A percentile compares a stretch with the other conserved stretches of the same genome.
Evolutionary conservation across 306 rosid genomes (phyloP).

Genomic region (Spatholobus suberectus): DNA sequence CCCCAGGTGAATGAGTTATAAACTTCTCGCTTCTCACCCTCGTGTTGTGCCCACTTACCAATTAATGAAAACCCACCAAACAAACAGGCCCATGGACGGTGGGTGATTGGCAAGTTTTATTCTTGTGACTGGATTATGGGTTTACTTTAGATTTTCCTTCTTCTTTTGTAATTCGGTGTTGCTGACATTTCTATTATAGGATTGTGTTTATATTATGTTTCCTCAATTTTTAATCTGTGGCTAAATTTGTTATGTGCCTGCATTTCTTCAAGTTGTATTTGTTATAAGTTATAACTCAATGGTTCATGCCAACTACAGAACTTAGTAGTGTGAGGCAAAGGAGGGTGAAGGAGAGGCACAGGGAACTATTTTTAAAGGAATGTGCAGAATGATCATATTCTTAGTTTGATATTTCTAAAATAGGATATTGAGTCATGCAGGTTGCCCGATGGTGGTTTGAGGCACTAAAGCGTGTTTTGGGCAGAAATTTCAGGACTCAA

Average conservation of each 20-base stretch:
- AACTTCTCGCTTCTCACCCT: not conserved
- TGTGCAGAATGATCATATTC: not conserved
- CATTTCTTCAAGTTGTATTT: slow-evolving; percentile 15
- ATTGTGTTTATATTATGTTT: not conserved
- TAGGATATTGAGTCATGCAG: not conserved
- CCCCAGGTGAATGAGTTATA: slow-evolving; percentile 37
- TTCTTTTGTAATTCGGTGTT: not conserved
- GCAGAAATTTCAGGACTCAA: not conserved
- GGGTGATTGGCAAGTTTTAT: slow-evolving; percentile 1
- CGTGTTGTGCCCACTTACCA: not conserved
- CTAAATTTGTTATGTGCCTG: not conserved
- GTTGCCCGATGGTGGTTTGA: not conserved
- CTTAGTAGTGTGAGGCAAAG: not conserved
- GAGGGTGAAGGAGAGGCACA: not conserved
- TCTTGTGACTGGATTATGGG: not conserved
- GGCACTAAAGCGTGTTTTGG: not conserved
- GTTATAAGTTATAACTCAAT: slow-evolving; percentile 1
- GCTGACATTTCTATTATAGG: not conserved
- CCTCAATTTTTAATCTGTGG: not conserved
- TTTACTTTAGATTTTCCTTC: not conserved
- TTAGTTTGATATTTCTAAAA: not conserved
- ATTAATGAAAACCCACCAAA: not conserved
- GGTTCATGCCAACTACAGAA: not conserved
- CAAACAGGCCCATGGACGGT: not conserved
- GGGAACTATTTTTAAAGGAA: not conserved